phyloP scores from a whole-genome alignment of 306 rosid species.

The Malus domestica region DNA sequence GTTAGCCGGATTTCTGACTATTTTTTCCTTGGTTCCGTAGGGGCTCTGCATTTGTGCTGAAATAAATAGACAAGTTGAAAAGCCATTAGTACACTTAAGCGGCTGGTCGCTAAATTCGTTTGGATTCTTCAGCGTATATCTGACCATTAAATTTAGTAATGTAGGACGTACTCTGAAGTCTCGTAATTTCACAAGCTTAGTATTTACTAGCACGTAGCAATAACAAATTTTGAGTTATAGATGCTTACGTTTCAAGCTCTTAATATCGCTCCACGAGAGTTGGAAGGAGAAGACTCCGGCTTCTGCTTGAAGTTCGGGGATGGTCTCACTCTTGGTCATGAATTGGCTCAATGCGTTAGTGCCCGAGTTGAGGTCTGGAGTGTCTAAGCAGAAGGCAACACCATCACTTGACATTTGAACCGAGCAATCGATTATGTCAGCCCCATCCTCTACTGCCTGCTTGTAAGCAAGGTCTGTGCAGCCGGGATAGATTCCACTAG shows the following conservation, averaged over 20 bases:
- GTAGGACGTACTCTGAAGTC: not conserved
- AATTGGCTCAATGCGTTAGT: slow-evolving; percentile 52
- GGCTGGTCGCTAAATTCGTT: not conserved
- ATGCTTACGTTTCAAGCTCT: slow-evolving; percentile 58
- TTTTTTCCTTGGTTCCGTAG: not conserved
- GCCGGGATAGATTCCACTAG: slow-evolving; percentile 77
- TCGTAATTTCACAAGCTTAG: not conserved
- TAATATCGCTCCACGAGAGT: slow-evolving; percentile 79
- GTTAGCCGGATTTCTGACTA: slow-evolving; percentile 59
- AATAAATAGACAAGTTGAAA: slow-evolving; percentile 12
- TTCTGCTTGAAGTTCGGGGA: slow-evolving; percentile 61
- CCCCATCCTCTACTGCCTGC: slow-evolving; percentile 63
- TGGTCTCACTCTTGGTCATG: slow-evolving; percentile 32
- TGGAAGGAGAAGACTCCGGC: slow-evolving; percentile 78
- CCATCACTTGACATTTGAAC: slow-evolving; percentile 90
- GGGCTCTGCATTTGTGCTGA: slow-evolving; percentile 60
- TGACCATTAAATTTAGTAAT: not conserved
- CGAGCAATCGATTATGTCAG: slow-evolving; percentile 81
- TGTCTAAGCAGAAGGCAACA: slow-evolving; percentile 58
- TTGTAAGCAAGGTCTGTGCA: slow-evolving; percentile 80
- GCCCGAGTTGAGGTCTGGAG: slow-evolving; percentile 35
- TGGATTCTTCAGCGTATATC: not conserved
- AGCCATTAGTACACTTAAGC: not conserved
- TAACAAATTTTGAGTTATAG: not conserved
- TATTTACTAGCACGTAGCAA: not conserved